Evolutionary conservation across 495 filamentous ascomycete genomes (phyloP).

Genomic region (Penicillium chermesinum): DNA sequence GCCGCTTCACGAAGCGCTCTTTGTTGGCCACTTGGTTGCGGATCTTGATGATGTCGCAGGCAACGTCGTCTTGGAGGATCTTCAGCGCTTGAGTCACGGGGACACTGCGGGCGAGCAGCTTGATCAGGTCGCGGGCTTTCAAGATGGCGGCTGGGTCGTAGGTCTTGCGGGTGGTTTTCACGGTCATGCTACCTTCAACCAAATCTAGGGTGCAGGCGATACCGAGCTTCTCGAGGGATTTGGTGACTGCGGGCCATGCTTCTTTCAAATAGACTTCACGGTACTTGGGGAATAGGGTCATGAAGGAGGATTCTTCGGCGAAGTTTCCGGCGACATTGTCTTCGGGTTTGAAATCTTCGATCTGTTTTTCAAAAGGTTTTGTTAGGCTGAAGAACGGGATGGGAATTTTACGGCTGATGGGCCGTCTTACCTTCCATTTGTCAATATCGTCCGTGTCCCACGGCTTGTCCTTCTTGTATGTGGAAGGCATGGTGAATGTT

Average conservation of each 20-base stretch:
- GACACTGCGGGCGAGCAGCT: slow-evolving; percentile 84
- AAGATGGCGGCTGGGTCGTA: slow-evolving; percentile 92
- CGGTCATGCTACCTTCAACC: slow-evolving; percentile 92
- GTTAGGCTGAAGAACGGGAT: no score
- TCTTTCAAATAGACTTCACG: slow-evolving; percentile 89
- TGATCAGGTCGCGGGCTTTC: slow-evolving; percentile 91
- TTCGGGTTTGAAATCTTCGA: slow-evolving; percentile 75
- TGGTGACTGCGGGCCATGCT: slow-evolving; percentile 82
- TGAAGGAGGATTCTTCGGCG: slow-evolving; percentile 86
- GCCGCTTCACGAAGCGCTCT: slow-evolving; percentile 93
- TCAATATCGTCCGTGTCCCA: slow-evolving; percentile 98
- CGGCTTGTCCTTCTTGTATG: slow-evolving; percentile 88
- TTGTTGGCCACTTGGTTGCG: slow-evolving; percentile 85
- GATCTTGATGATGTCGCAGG: slow-evolving; percentile 93
- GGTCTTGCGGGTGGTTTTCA: slow-evolving; percentile 92
- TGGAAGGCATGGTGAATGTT: slow-evolving; percentile 71
- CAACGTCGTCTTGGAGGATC: slow-evolving; percentile 86
- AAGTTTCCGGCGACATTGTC: slow-evolving; percentile 86
- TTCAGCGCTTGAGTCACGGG: slow-evolving; percentile 84
- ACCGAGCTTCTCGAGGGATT: slow-evolving; percentile 70
- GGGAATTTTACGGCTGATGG: no score
- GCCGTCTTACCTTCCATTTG: slow-evolving; percentile 91
- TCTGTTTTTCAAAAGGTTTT: no score
- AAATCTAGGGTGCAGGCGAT: slow-evolving; percentile 89
- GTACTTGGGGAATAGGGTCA: slow-evolving; percentile 94